phyloP scores from a whole-genome alignment of 225 moss, liverwort and hornwort species.

The Bryum argenteum region DNA sequence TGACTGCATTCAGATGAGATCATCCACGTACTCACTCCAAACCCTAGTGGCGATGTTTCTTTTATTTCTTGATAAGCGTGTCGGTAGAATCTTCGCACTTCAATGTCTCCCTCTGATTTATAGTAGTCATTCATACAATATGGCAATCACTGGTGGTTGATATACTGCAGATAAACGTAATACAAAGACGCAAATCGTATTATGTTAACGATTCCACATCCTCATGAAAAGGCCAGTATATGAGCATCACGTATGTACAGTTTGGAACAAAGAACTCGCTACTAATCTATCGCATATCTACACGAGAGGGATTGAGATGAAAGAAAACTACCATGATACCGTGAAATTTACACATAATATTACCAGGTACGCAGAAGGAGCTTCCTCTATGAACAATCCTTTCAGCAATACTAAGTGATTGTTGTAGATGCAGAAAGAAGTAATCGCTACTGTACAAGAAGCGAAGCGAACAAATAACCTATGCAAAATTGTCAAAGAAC shows the following conservation, averaged over 20 bases:
- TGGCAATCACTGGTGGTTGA: neutral
- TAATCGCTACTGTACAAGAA: constrained; percentile 33
- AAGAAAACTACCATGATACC: neutral
- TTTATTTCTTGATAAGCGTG: neutral
- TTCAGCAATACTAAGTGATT: constrained; percentile 22
- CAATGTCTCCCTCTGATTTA: neutral
- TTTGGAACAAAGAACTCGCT: constrained; percentile 12
- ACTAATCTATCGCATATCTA: constrained; percentile 21
- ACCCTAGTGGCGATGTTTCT: neutral
- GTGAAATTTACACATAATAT: constrained; percentile 19
- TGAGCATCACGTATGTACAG: constrained; percentile 31
- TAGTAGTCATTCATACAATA: neutral
- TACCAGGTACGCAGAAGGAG: constrained; percentile 21
- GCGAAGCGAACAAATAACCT: neutral
- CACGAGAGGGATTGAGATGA: constrained; percentile 14
- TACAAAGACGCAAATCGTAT: constrained; percentile 5
- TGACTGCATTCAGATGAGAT: constrained; percentile 25
- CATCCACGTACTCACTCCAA: neutral
- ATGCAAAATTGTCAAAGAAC: constrained; percentile 34
- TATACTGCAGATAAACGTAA: constrained; percentile 1
- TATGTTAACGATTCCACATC: constrained; percentile 15
- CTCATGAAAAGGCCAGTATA: constrained; percentile 22
- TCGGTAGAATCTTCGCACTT: constrained; percentile 2
- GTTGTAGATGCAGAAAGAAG: constrained; percentile 24
- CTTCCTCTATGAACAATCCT: constrained; percentile 19